Conservation (phyloP, 1,284 basidiomycete genomes). For the Polyporus tsugae region DNA sequence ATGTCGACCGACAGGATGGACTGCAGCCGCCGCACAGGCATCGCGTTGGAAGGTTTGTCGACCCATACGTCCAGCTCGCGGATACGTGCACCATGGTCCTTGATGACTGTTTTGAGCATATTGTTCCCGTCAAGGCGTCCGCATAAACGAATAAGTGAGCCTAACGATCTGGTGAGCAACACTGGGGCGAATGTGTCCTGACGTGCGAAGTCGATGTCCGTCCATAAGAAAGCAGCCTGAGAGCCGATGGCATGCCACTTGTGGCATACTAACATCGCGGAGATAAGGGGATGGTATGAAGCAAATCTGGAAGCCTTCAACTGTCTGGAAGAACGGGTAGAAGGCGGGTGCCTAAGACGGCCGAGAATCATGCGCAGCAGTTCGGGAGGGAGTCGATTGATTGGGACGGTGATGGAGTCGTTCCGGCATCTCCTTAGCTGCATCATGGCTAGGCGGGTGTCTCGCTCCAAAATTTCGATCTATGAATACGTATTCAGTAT, state of each 20-base stretch:
- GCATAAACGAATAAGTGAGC: not conserved
- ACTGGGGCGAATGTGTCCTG: not conserved
- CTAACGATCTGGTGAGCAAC: not conserved
- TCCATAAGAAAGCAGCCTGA: not conserved
- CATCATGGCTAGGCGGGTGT: not conserved
- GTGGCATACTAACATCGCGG: not conserved
- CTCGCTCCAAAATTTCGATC: not conserved
- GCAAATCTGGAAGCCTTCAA: not conserved
- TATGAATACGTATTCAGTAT: not conserved
- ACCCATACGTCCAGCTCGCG: not conserved
- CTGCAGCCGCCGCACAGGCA: too few species aligned
- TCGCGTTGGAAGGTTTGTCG: not conserved
- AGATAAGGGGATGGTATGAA: not conserved
- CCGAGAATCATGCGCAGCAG: not conserved
- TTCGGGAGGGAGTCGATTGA: not conserved
- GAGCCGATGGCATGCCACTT: not conserved
- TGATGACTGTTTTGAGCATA: not conserved
- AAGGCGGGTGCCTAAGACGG: not conserved
- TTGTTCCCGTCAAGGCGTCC: not conserved
- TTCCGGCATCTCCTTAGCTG: not conserved
- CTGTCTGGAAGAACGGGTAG: not conserved
- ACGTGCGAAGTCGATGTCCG: not conserved
- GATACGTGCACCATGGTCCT: not conserved
- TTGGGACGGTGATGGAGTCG: not conserved
- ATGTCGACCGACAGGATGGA: not conserved